phyloP scores from a whole-genome alignment of 306 rosid genomes.

The Abrus pulchellus region DNA sequence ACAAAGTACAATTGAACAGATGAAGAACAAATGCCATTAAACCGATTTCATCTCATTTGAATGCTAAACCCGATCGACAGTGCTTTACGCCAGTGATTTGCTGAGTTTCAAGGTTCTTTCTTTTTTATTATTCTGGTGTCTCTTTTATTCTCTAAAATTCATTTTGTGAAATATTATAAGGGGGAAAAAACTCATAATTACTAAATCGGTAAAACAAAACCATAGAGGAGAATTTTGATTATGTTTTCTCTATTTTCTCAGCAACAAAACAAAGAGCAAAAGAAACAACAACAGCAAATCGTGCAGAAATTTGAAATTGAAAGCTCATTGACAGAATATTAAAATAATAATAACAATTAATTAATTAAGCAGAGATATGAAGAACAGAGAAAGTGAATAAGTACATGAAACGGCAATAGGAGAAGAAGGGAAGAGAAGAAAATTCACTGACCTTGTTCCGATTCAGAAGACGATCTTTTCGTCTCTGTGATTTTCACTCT shows the following conservation, averaged over 20 bases:
- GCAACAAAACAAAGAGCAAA: slow-evolving; percentile 63
- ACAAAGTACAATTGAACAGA: slow-evolving; percentile 48
- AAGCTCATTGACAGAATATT: slow-evolving; percentile 26
- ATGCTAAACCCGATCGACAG: slow-evolving; percentile 59
- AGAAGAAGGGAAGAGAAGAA: slow-evolving; percentile 56
- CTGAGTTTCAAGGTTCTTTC: slow-evolving; percentile 52
- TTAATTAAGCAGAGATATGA: slow-evolving; percentile 38
- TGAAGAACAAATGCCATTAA: slow-evolving; percentile 52
- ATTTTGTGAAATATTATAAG: neutral
- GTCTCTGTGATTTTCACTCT: slow-evolving; percentile 65
- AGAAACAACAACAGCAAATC: slow-evolving; percentile 52
- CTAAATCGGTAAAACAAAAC: slow-evolving; percentile 49
- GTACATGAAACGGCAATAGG: slow-evolving; percentile 48
- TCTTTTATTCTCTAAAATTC: neutral
- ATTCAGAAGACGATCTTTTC: slow-evolving; percentile 70
- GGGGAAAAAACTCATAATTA: slow-evolving; percentile 38
- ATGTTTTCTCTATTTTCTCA: slow-evolving; percentile 58
- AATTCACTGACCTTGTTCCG: slow-evolving; percentile 77
- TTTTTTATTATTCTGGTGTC: neutral
- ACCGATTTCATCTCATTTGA: slow-evolving; percentile 53
- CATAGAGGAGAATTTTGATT: slow-evolving; percentile 41
- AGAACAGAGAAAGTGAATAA: slow-evolving; percentile 44
- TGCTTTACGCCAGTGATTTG: slow-evolving; percentile 59
- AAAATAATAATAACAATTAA: neutral
- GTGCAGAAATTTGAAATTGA: slow-evolving; percentile 41